A percentile compares a stretch with the other conserved stretches of the same genome.
phyloP scores from a whole-genome alignment of 805 yeast genomes.

The Wickerhamomyces rabaulensis region DNA sequence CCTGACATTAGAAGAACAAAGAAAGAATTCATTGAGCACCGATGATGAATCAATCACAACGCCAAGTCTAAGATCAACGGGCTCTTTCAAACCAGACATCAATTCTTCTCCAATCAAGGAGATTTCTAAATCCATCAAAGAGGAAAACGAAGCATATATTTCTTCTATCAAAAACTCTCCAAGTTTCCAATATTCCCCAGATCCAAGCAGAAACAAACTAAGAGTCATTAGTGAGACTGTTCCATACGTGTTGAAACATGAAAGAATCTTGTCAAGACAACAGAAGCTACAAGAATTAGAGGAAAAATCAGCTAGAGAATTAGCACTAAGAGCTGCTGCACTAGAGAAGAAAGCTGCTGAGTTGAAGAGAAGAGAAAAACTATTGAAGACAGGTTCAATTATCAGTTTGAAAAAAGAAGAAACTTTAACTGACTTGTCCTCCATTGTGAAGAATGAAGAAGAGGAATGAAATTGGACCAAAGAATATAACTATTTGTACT shows the following conservation, averaged over 20 bases:
- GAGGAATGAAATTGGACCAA: background rate
- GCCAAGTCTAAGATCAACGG: slow-evolving; percentile 7
- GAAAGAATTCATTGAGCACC: background rate
- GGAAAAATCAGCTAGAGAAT: slow-evolving; percentile 68
- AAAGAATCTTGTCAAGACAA: slow-evolving; percentile 67
- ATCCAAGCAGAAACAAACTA: slow-evolving; percentile 52
- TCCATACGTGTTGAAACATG: slow-evolving; percentile 79
- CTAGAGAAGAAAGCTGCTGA: slow-evolving; percentile 65
- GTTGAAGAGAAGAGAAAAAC: slow-evolving; percentile 60
- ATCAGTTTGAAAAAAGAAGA: slow-evolving; percentile 41
- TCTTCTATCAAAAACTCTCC: slow-evolving; percentile 32
- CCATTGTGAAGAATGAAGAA: slow-evolving; percentile 27
- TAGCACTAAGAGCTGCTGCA: slow-evolving; percentile 69
- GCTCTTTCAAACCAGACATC: slow-evolving; percentile 15
- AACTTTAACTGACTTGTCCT: slow-evolving; percentile 49
- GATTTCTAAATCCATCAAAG: slow-evolving; percentile 29
- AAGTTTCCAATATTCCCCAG: slow-evolving; percentile 25
- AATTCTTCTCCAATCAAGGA: slow-evolving; percentile 34
- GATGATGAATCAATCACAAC: slow-evolving; percentile 8
- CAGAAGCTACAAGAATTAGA: slow-evolving; percentile 76
- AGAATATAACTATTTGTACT: no score
- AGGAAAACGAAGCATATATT: slow-evolving; percentile 34
- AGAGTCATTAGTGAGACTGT: slow-evolving; percentile 79
- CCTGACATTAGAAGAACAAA: slow-evolving; percentile 19
- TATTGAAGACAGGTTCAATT: slow-evolving; percentile 31